Conservation (phyloP, 306 rosid genomes). For the Rosa multiflora region DNA sequence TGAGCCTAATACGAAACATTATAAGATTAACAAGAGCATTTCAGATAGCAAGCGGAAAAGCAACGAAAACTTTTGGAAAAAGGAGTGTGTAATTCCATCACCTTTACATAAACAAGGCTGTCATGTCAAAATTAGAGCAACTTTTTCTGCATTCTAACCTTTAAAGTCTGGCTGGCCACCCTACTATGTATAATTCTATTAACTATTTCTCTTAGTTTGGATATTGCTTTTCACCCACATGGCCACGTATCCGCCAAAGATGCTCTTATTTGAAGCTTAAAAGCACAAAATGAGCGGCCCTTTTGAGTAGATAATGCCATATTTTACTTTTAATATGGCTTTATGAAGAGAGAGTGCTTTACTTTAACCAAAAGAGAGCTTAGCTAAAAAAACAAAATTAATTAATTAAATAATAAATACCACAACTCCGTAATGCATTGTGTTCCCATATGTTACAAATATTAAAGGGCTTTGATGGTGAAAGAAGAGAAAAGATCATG, state of each 20-base stretch:
- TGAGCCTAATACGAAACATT: conserved; percentile 23
- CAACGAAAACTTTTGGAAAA: conserved; percentile 62
- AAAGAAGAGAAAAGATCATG: conserved; percentile 44
- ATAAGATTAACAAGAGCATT: conserved; percentile 28
- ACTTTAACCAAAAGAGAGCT: conserved; percentile 75
- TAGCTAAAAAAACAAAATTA: conserved; percentile 16
- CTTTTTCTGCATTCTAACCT: conserved; percentile 63
- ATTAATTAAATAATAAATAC: conserved; percentile 10
- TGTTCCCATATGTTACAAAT: conserved; percentile 29
- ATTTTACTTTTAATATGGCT: conserved; percentile 89
- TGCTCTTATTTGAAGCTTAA: conserved; percentile 82
- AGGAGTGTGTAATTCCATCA: conserved; percentile 69
- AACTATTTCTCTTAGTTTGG: conserved; percentile 35
- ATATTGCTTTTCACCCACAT: conserved; percentile 86
- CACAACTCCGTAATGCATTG: conserved; percentile 45
- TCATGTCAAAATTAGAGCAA: conserved; percentile 82
- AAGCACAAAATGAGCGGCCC: conserved; percentile 90
- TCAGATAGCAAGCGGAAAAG: conserved; percentile 47
- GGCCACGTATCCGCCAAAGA: conserved; percentile 85
- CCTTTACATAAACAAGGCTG: conserved; percentile 87
- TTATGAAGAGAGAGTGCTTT: conserved; percentile 72
- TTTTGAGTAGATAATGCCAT: conserved; percentile 99
- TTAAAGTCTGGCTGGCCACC: conserved; percentile 64
- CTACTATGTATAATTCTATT: conserved; percentile 30
- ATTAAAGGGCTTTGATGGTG: conserved; percentile 39